These are phyloP conservation scores for Clitopilus passeckerianus DNA, from an alignment of 768 basidiomycete species.

Conservation along the genomic window DNA sequence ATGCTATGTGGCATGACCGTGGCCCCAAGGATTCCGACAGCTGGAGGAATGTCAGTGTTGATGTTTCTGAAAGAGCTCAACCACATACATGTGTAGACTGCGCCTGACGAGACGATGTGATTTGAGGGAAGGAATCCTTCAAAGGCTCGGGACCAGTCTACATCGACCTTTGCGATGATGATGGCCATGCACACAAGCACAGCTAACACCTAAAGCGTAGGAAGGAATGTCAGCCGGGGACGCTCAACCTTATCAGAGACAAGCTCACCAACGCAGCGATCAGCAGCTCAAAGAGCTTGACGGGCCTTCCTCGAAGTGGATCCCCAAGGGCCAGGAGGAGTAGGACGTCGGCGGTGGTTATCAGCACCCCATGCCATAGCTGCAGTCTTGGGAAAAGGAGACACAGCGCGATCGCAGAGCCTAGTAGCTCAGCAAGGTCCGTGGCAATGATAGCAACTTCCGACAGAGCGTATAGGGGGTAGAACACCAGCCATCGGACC, in stretches of 20 bases:
- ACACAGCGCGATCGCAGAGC: conserved; percentile 77
- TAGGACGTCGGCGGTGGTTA: conserved; percentile 67
- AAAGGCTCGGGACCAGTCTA: conserved; percentile 73
- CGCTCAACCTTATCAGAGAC: neutral
- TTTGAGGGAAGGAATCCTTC: conserved; percentile 73
- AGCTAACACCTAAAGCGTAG: conserved; percentile 45
- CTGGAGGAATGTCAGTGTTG: conserved; percentile 20
- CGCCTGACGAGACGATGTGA: conserved; percentile 47
- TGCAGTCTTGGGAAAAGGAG: conserved; percentile 67
- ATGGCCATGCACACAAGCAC: conserved; percentile 78
- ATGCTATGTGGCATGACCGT: conserved; percentile 94
- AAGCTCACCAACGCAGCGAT: conserved; percentile 56
- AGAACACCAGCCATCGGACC: conserved; percentile 55
- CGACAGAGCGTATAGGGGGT: conserved; percentile 59
- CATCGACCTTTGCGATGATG: conserved; percentile 65
- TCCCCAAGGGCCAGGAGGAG: conserved; percentile 69
- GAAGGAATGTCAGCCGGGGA: conserved; percentile 1
- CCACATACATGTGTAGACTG: conserved; percentile 61
- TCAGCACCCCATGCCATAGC: conserved; percentile 65
- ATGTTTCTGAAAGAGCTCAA: no score
- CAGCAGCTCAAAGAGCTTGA: conserved; percentile 60
- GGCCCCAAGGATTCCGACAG: conserved; percentile 73
- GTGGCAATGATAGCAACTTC: conserved; percentile 76
- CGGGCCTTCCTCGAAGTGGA: conserved; percentile 62
- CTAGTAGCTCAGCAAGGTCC: conserved; percentile 77